These are phyloP conservation scores for Chenopodium berlandieri DNA, from an alignment of 148 eudicot species.

Conservation along the genomic window DNA sequence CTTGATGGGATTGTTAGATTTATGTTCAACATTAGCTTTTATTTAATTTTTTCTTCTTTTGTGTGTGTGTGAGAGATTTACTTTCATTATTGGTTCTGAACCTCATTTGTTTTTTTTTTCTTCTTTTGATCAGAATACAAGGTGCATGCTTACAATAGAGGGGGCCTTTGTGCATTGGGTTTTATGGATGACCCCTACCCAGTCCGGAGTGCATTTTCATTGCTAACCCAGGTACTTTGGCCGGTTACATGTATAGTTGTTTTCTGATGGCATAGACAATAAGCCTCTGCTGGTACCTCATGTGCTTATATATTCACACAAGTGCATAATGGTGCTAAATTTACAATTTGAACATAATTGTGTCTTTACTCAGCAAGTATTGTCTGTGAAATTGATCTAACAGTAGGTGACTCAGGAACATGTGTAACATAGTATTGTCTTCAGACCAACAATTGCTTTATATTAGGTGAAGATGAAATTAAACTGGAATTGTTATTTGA, in stretches of 20 bases:
- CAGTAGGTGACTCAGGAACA: background rate
- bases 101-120: background rate
- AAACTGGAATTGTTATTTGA: background rate
- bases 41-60: background rate
- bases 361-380: background rate
- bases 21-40: background rate
- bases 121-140: constrained; percentile 60
- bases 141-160: constrained; percentile 88
- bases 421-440: background rate
- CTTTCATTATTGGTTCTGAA: background rate
- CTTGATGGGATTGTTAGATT: background rate
- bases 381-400: background rate
- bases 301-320: too few relatives aligned
- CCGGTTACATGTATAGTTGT: background rate
- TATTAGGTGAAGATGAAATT: background rate
- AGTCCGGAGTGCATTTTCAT: constrained; percentile 69
- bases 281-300: too few relatives aligned
- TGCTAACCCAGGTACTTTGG: constrained; percentile 29
- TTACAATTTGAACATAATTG: background rate
- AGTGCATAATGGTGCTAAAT: background rate
- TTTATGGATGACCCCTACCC: constrained; percentile 99
- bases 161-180: constrained; percentile 81
- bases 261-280: too few relatives aligned
- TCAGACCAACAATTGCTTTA: background rate
- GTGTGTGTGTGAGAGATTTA: too few relatives aligned